Evolutionary conservation across 257 asterid genomes (phyloP).

Genomic region (Osmanthus fragrans): DNA sequence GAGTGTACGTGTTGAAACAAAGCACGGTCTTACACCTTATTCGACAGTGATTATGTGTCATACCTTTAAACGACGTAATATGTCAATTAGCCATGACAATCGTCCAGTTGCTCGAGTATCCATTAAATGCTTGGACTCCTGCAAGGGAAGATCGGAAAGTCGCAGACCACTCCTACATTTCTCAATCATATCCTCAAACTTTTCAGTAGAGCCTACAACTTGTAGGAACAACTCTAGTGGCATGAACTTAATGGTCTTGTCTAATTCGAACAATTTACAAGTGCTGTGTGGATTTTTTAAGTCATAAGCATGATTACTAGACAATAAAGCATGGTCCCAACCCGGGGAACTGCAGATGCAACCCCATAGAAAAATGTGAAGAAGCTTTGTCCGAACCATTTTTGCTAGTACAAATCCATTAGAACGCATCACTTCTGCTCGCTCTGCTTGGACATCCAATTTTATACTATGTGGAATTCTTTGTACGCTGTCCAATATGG

Average conservation of each 20-base stretch:
- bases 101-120: slow-evolving; percentile 79
- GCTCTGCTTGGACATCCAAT: slow-evolving; percentile 51
- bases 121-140: slow-evolving; percentile 62
- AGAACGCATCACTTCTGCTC: slow-evolving; percentile 62
- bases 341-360: slow-evolving; percentile 53
- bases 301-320: slow-evolving; percentile 48
- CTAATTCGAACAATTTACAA: slow-evolving; percentile 62
- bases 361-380: slow-evolving; percentile 82
- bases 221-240: slow-evolving; percentile 85
- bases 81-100: slow-evolving; percentile 70
- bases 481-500: slow-evolving; percentile 61
- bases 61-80: slow-evolving; percentile 83
- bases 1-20: not conserved
- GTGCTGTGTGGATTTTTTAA: slow-evolving; percentile 75
- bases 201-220: slow-evolving; percentile 76
- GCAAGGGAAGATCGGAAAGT: slow-evolving; percentile 71
- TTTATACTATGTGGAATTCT: slow-evolving; percentile 53
- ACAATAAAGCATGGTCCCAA: slow-evolving; percentile 53
- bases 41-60: slow-evolving; percentile 8
- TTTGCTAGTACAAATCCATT: slow-evolving; percentile 79
- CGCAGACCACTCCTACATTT: slow-evolving; percentile 63
- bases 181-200: slow-evolving; percentile 61
- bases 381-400: slow-evolving; percentile 85
- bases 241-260: slow-evolving; percentile 70
- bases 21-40: not conserved